Evolutionary conservation across 176 grass and related monocot species (phyloP).

Genomic region (Ampelocalamus luodianensis): DNA sequence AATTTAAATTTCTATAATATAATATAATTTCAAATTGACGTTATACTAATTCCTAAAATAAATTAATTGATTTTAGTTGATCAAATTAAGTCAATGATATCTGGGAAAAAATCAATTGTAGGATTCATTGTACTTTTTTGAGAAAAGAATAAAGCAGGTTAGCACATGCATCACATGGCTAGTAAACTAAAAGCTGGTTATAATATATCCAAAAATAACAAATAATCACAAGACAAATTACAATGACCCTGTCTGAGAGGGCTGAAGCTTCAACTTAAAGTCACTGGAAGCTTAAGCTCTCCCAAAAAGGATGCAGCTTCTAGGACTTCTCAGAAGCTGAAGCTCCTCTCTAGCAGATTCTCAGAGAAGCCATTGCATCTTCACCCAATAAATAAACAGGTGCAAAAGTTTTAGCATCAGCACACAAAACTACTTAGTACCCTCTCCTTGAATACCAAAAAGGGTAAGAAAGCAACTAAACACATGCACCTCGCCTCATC

Average conservation of each 20-base stretch:
- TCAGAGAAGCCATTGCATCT: not conserved
- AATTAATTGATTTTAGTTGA: not conserved
- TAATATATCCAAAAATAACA: slow-evolving; percentile 10
- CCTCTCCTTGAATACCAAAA: not conserved
- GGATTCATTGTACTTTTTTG: not conserved
- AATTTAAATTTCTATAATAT: not conserved
- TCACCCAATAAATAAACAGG: slow-evolving; percentile 1
- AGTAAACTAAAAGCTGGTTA: not conserved
- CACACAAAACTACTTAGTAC: not conserved
- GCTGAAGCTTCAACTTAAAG: not conserved
- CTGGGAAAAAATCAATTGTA: not conserved
- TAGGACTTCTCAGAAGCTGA: slow-evolving; percentile 11
- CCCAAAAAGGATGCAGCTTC: not conserved
- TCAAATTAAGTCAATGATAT: not conserved
- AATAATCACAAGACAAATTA: not conserved
- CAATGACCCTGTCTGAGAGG: not conserved
- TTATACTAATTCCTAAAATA: not conserved
- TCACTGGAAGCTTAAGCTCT: slow-evolving; percentile 10
- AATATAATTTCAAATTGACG: not conserved
- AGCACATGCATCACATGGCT: not conserved
- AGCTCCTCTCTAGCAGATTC: not conserved
- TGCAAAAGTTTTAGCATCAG: slow-evolving; percentile 1
- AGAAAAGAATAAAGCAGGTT: not conserved
- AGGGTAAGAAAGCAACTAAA: not conserved
- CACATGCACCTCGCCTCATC: not conserved